Evolutionary conservation across 2,329 filamentous ascomycete species (phyloP), one percentile per base, ranked within the genome.

Genomic region (Fonsecaea erecta): DNA sequence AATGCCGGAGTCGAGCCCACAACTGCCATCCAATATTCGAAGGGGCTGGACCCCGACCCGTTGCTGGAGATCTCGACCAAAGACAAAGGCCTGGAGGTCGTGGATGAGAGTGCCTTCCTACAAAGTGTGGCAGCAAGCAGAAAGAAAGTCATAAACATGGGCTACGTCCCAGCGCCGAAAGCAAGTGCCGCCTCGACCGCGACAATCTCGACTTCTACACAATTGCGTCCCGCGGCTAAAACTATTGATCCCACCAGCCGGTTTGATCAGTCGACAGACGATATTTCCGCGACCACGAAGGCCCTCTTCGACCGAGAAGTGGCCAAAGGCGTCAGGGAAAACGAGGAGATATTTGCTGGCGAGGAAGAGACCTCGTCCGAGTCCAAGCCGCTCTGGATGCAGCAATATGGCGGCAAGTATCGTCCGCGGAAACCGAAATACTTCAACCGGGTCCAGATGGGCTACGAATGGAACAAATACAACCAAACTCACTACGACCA

Each of bases 381-480:
- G 21, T 24, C 61, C 16, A 34, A 70, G 52, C 60, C 65, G n/a
- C 87, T 87, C 70, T 89, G 92, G 3, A 86, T 60, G 28, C 40
- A 37, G 43, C 30, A 60, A 34, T 60, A 37, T 32, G 30, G 88
- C 69, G 87, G 88, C 75, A 93, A 94, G 78, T 90, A 96, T 77
- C 87, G 90, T 43, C 93, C 94, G 7, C 87, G 95, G 68, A 99
- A 98, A 79, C 95, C 95, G 12, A 88, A 90, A 66, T 98, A 97
- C 80, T 99, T 99, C 84, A 98, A 98, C 76, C 90, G 95, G 46
- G 93, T 98, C 53, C 93, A 97, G 78, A 97, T 97, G 91, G 95
- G 95, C 60, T 99, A 98, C 77, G 95, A 99, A 78, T 99, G 95
- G 95, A 99, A 99, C 83, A 99, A 99, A 79, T 99, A 99, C 84